Evolutionary conservation across 2,329 filamentous ascomycete genomes (phyloP), one percentile per base, ranked within the genome.

Genomic region (Botryosphaeria dothidea): DNA sequence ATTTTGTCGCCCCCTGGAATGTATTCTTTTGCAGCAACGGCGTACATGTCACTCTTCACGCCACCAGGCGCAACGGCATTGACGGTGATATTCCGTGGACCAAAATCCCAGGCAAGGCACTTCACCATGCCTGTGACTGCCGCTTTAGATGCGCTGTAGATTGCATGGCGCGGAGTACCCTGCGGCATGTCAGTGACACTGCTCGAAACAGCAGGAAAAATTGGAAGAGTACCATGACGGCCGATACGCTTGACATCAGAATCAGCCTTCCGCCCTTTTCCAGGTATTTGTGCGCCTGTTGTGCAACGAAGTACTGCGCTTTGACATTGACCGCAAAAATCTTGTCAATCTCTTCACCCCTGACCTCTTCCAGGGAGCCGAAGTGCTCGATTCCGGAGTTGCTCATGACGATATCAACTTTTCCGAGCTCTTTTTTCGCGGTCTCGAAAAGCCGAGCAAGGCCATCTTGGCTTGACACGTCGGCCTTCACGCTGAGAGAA

Each of bases 21-120:
- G 17, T 64, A 64, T 5, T 64, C 29, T 9, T 46, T 38, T 4
- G 38, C 49, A 3, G 41, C 49, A 17, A 57, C 49, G 4, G 49
- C 43, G 8, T 57, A 57, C 93, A 97, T 97, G 67, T 96, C 93
- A n/a, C 92, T 96, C 58, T 86, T 91, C 70, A 96, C 91, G 77
- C 96, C 96, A 0, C 93, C 93, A 0, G 93, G 93, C 1, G 93
- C 92, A 72, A 97, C 92, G 9, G 90, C 91, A 76, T 97, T 97
- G 46, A 97, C 92, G 0, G 86, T 92, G 67, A 97, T 85, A 1
- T 92, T 92, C 72, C 88, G 85, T 4, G 27, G 3, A 1, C 65
- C 63, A 36, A 66, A 66, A 13, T 64, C 62, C 25, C n/a, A 64
- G 7, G 62, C 62, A 9, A 64, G 41, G n/a, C 51, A 57, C n/a